Conservation (phyloP, 768 basidiomycete species). For the Podaxis sp. region DNA sequence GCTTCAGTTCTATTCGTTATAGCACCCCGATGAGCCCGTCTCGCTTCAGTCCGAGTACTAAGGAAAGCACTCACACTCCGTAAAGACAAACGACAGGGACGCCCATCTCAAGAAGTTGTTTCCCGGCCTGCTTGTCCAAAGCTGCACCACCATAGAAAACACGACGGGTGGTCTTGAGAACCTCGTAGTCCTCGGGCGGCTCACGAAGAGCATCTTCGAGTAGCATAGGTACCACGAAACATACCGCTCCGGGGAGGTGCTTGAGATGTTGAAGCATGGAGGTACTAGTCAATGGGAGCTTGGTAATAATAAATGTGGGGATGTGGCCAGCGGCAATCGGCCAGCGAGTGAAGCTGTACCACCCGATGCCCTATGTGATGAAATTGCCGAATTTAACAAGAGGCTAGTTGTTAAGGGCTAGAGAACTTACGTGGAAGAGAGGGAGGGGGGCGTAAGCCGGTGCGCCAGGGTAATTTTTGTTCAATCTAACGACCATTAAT, state of each 20-base stretch:
- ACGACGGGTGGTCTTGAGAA: slow-evolving; percentile 5
- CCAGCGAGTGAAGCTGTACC: slow-evolving; percentile 13
- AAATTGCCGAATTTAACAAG: no score
- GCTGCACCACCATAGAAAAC: slow-evolving; percentile 17
- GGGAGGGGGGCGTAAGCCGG: slow-evolving; percentile 17
- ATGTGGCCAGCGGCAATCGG: slow-evolving; percentile 7
- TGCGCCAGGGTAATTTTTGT: slow-evolving; percentile 8
- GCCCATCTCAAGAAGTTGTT: slow-evolving; percentile 9
- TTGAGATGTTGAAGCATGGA: slow-evolving; percentile 15
- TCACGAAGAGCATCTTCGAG: slow-evolving; percentile 16
- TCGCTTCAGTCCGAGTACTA: background rate
- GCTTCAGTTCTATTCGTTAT: slow-evolving; percentile 16
- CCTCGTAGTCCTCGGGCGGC: background rate
- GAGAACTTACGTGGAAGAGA: slow-evolving; percentile 18
- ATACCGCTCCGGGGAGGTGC: slow-evolving; percentile 8
- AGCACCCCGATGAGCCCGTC: background rate
- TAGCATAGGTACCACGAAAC: slow-evolving; percentile 16
- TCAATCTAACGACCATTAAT: background rate
- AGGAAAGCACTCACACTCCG: slow-evolving; percentile 6
- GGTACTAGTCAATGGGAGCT: slow-evolving; percentile 11
- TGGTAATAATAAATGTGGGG: slow-evolving; percentile 10
- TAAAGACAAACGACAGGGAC: slow-evolving; percentile 7
- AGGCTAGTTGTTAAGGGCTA: background rate
- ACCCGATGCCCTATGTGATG: slow-evolving; percentile 13
- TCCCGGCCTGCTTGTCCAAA: slow-evolving; percentile 11